Evolutionary conservation across 257 asterid species (phyloP), one percentile per base, ranked within the genome.

Genomic region (Salvia splendens): DNA sequence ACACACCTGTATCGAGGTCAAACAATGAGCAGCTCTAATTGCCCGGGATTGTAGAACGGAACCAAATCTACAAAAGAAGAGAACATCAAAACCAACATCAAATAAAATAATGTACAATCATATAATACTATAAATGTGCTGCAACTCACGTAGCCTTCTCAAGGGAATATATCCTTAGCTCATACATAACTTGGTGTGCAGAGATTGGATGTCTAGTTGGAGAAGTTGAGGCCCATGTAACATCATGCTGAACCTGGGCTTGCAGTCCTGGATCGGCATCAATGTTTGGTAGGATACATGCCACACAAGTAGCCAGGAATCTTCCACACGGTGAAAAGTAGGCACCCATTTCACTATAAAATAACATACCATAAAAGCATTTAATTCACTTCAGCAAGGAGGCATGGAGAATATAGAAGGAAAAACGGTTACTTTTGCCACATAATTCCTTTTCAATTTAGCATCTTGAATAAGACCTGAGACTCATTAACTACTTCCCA

Each of bases 11-110:
- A 93, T 90, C 20, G 99, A 90, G 58, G 99, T 93, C 81, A 93
- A 86, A 77, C 99, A 93, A 81, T 93, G 99, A 74, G 99, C 99
- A 64, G 99, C 99, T 85, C 96, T 90, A 69, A 93, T 86, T 8
- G 97, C 91, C 60, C 99, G 86, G 51, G 99, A 93, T 58, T 87
- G 87, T 62, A 93, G 83, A 65, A 93, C 96, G 6, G 61, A 73
- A 46, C 99, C 99, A 74, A 90, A 93, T 47, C 99, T 93, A 80
- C 79, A 84, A 36, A 70, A 30, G 32, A 52, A 51, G 67, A 73
- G n/a, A 49, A 28, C 65, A 53, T 69, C 66, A 76, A 15, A 35
- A 35, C n/a, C 46, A n/a, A 69, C 45, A 58, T 71, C 57, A 55
- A 32, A 16, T 68, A 62, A 36, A 45, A 73, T 60, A 20, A 32